Percentiles rank a stretch among this genome's conserved stretches.
phyloP scores from a whole-genome alignment of 345 rosid genomes.

The Hibiscus tridactylites region DNA sequence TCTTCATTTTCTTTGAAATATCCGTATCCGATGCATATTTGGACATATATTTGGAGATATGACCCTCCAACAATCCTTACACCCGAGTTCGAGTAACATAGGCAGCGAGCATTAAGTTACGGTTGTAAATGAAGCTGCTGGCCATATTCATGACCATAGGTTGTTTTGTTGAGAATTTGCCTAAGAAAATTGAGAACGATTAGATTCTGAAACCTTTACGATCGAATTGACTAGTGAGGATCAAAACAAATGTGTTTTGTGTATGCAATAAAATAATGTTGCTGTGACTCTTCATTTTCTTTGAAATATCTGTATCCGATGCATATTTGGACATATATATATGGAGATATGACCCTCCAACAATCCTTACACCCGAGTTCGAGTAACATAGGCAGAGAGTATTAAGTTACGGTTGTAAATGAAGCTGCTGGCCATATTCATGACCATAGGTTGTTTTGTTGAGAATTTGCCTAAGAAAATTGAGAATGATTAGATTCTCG shows the following conservation, averaged over 20 bases:
- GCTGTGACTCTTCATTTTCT: not conserved
- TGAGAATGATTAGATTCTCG: not conserved
- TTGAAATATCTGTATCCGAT: no score
- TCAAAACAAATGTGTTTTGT: not conserved
- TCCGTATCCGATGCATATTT: not conserved
- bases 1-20: not conserved
- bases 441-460: no score
- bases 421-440: no score
- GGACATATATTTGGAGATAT: no score
- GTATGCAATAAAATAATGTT: not conserved
- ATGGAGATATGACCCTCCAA: not conserved
- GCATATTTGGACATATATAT: not conserved
- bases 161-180: no score
- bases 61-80: not conserved
- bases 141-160: no score
- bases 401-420: no score
- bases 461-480: no score
- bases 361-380: not conserved
- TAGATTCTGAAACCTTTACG: not conserved
- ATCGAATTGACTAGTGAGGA: not conserved
- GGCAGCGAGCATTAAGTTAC: not conserved
- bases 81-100: not conserved
- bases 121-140: no score
- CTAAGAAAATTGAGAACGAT: not conserved
- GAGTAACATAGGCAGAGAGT: not conserved